Conservation (phyloP, 495 filamentous ascomycete species). For the Penicillium dipodomyicola region DNA sequence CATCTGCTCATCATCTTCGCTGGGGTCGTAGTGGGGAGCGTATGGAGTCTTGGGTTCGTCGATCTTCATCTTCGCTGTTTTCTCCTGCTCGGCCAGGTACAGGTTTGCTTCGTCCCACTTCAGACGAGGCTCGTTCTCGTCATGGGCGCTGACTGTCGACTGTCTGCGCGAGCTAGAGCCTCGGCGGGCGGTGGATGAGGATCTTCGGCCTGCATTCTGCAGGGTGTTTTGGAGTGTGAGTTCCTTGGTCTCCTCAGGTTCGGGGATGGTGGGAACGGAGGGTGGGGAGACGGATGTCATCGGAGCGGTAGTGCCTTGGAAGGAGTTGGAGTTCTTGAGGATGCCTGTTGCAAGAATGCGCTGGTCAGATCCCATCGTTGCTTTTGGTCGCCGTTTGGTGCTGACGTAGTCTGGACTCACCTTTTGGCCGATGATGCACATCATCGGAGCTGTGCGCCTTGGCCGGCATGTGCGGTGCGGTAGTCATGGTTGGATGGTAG, state of each 20-base stretch:
- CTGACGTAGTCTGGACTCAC: slow-evolving; percentile 41
- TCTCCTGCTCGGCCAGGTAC: slow-evolving; percentile 93
- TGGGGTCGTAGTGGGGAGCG: slow-evolving; percentile 83
- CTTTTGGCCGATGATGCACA: slow-evolving; percentile 68
- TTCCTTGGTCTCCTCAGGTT: slow-evolving; percentile 63
- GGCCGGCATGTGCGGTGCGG: slow-evolving; percentile 32
- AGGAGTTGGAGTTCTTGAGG: slow-evolving; percentile 77
- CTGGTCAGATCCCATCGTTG: slow-evolving; percentile 1
- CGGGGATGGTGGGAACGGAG: slow-evolving; percentile 28
- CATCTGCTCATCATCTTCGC: slow-evolving; percentile 79
- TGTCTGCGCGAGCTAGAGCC: slow-evolving; percentile 65
- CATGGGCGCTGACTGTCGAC: slow-evolving; percentile 48
- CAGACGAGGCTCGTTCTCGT: slow-evolving; percentile 67
- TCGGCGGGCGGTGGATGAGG: slow-evolving; percentile 65
- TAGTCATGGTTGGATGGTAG: slow-evolving; percentile 28
- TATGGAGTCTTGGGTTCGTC: slow-evolving; percentile 97
- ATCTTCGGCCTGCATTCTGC: slow-evolving; percentile 87
- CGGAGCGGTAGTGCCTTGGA: slow-evolving; percentile 11
- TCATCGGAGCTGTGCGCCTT: slow-evolving; percentile 41
- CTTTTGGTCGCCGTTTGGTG: neutral
- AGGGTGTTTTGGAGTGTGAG: slow-evolving; percentile 90
- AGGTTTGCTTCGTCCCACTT: slow-evolving; percentile 99
- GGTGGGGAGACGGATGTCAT: slow-evolving; percentile 23
- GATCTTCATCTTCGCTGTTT: slow-evolving; percentile 96
- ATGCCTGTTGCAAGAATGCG: slow-evolving; percentile 60